Base-by-base conservation (phyloP, 2,329 filamentous ascomycete genomes). In the Fusarium miscanthi region DNA sequence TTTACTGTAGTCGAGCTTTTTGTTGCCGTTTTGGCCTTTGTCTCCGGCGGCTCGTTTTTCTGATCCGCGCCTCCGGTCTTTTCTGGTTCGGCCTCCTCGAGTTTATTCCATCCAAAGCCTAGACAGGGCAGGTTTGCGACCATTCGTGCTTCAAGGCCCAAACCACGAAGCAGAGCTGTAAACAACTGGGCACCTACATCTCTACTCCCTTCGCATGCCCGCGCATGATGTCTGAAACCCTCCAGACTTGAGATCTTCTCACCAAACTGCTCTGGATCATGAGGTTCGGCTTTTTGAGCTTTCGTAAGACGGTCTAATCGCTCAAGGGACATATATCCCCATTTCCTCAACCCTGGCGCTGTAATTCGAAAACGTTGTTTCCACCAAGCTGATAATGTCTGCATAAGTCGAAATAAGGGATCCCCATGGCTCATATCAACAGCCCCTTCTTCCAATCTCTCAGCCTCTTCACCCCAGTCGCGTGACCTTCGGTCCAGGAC, bases 151-250 rank as follows among this genome's bases (percentile, higher is more conserved):
- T 98, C 94, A 5, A 98, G 84, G 0, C 93, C 93, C 16, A 98
- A 79, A 1, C 91, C 94, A 72, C 96, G 87, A 27, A 98, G 80
- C 12, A 99, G 83, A 6, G 94, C 93, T 0, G 94, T 97, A 73
- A 98, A 98, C 0, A 99, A 86, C 78, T 98, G 95, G 0, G 93
- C 92, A 0, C 94, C 95, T 6, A 96, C 87, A 80, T 98, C 96
- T 70, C 95, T 88, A 67, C 94, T 98, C 2, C 96, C 96, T 66
- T 90, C 85, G 76, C 93, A 94, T 37, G 84, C 84, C 70, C 89
- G 88, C 4, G 95, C 95, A 53, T 87, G 85, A 27, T 87, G 83
- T 40, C 91, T 89, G 69, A 98, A 95, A 8, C 90, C 90, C 2
- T 90, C 85, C 2, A 95, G 76, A 58, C 85, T 84, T n/a, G 84